Conservation (phyloP, 2,329 filamentous ascomycete species). For the Aspergillus pseudonomiae region DNA sequence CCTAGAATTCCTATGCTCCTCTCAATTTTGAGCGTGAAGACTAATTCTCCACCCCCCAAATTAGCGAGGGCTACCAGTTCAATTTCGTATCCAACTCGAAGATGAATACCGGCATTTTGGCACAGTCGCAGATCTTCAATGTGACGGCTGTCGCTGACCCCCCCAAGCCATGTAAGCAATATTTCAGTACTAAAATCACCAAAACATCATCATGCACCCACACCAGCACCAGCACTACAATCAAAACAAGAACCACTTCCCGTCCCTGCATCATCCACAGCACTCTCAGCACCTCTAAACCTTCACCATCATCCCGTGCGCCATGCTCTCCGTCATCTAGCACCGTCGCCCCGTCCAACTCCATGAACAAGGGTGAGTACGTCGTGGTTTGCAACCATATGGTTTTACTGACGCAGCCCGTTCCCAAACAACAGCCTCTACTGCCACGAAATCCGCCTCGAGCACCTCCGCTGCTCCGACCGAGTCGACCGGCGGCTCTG, state of each 20-base stretch:
- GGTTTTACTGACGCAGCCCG: slow-evolving; percentile 16
- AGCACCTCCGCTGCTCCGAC: slow-evolving; percentile 24
- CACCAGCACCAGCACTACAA: slow-evolving; percentile 11
- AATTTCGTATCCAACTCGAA: slow-evolving; percentile 41
- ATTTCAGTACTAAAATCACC: slow-evolving; percentile 22
- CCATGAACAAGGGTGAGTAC: slow-evolving; percentile 32
- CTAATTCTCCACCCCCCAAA: not conserved
- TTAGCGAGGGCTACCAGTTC: slow-evolving; percentile 45
- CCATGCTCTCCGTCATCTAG: slow-evolving; percentile 18
- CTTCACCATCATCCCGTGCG: slow-evolving; percentile 2
- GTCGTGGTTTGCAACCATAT: not conserved
- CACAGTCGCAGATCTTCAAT: slow-evolving; percentile 41
- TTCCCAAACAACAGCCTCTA: slow-evolving; percentile 10
- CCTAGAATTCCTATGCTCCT: not conserved
- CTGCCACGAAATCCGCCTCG: slow-evolving; percentile 16
- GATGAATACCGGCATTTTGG: slow-evolving; percentile 44
- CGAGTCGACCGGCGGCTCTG: slow-evolving; percentile 30
- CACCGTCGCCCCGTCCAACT: slow-evolving; percentile 25
- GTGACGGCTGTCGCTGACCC: slow-evolving; percentile 23
- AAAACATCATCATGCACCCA: slow-evolving; percentile 13
- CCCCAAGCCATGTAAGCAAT: slow-evolving; percentile 26
- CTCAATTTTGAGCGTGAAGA: slow-evolving; percentile 3
- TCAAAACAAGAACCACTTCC: slow-evolving; percentile 14
- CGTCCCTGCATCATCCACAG: slow-evolving; percentile 20
- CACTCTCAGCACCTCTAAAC: slow-evolving; percentile 16